Conservation (phyloP, 1,139 yeast species). For the Zygotorulaspora mrakii region DNA sequence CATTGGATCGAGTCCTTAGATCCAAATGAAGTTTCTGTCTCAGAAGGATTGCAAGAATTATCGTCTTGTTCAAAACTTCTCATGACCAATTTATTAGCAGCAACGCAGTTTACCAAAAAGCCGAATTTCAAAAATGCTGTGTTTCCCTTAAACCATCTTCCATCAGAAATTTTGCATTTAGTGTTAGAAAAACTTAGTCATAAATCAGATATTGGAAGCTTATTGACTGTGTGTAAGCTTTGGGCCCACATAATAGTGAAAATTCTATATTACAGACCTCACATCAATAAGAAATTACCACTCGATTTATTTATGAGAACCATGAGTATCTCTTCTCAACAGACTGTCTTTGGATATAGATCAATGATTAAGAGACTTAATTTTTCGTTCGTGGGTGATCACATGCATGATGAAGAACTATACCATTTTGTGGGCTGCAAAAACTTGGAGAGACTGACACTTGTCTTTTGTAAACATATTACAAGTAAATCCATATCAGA, state of each 20-base stretch:
- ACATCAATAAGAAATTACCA: conserved; percentile 55
- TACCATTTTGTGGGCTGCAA: conserved; percentile 58
- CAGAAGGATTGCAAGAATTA: conserved; percentile 21
- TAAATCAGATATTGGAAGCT: conserved; percentile 58
- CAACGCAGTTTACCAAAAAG: conserved; percentile 3
- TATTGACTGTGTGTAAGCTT: conserved; percentile 72
- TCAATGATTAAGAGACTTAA: conserved; percentile 74
- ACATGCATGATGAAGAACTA: conserved; percentile 62
- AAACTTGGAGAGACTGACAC: conserved; percentile 77
- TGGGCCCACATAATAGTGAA: conserved; percentile 82
- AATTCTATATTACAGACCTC: conserved; percentile 86
- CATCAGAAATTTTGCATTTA: conserved; percentile 74
- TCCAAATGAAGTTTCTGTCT: conserved; percentile 22
- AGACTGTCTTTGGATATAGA: conserved; percentile 70
- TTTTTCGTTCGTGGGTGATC: conserved; percentile 66
- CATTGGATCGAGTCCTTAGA: conserved; percentile 27
- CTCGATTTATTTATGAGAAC: conserved; percentile 49
- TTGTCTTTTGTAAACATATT: conserved; percentile 72
- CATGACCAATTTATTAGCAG: conserved; percentile 10
- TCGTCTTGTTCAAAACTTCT: conserved; percentile 15
- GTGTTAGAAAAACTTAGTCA: conserved; percentile 66
- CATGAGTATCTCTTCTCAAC: conserved; percentile 47
- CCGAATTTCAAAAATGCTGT: conserved; percentile 9
- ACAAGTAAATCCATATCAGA: conserved; percentile 58
- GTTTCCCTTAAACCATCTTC: conserved; percentile 57